These are phyloP conservation scores for Ustulina deusta DNA, from an alignment of 2,329 filamentous ascomycete genomes.

Conservation along the genomic window DNA sequence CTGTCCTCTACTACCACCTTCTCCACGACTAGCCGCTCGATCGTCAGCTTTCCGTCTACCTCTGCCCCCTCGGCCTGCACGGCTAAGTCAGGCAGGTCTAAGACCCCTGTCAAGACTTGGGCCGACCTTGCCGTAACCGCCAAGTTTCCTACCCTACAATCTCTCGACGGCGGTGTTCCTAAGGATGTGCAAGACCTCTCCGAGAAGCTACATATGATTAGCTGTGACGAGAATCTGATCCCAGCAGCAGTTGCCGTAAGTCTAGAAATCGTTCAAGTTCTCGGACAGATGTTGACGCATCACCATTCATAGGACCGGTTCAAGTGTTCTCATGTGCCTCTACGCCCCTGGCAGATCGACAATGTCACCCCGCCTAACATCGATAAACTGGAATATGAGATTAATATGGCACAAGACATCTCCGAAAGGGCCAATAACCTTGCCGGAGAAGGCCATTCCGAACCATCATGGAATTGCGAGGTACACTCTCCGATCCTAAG, in stretches of 20 bases:
- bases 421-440: constrained; percentile 1
- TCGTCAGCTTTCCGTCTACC: not conserved
- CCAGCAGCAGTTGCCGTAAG: not conserved
- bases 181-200: constrained; percentile 9
- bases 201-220: not conserved
- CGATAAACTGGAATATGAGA: constrained; percentile 1
- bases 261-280: not conserved
- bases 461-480: constrained; percentile 5
- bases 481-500: constrained; percentile 9
- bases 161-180: not conserved
- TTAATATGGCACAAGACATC: constrained; percentile 3
- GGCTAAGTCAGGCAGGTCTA: constrained; percentile 5
- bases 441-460: constrained; percentile 5
- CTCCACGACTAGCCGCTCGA: not conserved
- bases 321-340: not conserved
- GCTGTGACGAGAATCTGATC: not conserved
- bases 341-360: constrained; percentile 3
- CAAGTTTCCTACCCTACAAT: not conserved
- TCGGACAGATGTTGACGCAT: not conserved
- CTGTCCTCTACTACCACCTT: not conserved
- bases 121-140: constrained; percentile 2
- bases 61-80: not conserved
- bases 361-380: constrained; percentile 4
- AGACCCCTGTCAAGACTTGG: constrained; percentile 10
- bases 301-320: not conserved